Conservation (phyloP, 225 moss, liverwort and hornwort genomes). For the Marchantia paleacea region DNA sequence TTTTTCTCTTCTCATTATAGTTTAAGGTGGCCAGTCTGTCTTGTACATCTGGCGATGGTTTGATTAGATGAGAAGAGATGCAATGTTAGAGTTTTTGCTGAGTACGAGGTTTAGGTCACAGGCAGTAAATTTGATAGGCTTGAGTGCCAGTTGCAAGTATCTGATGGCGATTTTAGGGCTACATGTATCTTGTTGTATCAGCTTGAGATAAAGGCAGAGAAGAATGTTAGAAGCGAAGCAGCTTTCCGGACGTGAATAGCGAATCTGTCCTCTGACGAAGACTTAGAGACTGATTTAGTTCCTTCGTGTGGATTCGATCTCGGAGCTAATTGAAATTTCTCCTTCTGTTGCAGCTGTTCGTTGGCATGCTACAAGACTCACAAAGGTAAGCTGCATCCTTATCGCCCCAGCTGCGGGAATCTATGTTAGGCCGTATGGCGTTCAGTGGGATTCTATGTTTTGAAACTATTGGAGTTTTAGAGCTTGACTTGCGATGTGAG, state of each 20-base stretch:
- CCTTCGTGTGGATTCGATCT: not conserved
- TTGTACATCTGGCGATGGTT: not conserved
- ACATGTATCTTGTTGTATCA: not conserved
- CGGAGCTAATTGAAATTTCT: not conserved
- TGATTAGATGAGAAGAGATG: not conserved
- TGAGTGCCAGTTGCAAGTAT: not conserved
- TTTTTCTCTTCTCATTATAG: not conserved
- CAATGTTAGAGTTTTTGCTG: not conserved
- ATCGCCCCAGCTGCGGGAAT: not conserved
- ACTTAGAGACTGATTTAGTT: not conserved
- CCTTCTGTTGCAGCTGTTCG: slow-evolving; percentile 34
- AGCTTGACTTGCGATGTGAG: not conserved
- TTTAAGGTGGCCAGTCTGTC: not conserved
- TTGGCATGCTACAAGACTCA: slow-evolving; percentile 40
- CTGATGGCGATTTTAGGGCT: not conserved
- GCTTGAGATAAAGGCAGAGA: not conserved
- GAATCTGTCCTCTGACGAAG: not conserved
- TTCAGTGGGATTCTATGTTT: not conserved
- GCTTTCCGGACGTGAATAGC: not conserved
- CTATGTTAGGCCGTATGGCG: no score
- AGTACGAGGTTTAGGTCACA: not conserved
- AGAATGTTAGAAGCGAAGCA: not conserved
- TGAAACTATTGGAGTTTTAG: no score
- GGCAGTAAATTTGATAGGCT: not conserved
- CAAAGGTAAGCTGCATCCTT: slow-evolving; percentile 25